Conservation (phyloP, 176 grass and related monocot genomes). For the Alopecurus myosuroides region DNA sequence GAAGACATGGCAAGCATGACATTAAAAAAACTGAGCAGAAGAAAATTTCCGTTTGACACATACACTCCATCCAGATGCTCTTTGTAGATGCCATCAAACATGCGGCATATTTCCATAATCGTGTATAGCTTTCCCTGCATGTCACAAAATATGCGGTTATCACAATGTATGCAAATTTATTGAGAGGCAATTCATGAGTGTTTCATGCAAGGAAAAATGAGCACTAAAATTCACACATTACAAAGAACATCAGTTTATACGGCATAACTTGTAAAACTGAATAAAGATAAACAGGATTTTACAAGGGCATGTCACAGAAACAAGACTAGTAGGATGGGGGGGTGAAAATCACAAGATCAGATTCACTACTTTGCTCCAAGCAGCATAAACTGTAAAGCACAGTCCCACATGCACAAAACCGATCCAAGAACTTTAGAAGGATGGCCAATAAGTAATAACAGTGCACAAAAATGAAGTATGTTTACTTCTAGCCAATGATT, state of each 20-base stretch:
- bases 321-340: neutral
- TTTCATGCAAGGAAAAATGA: neutral
- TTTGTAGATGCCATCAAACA: conserved; percentile 92
- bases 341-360: neutral
- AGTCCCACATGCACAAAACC: neutral
- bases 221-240: neutral
- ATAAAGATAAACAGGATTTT: neutral
- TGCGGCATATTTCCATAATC: conserved; percentile 96
- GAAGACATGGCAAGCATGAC: neutral
- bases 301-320: neutral
- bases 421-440: neutral
- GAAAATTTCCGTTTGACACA: conserved; percentile 7
- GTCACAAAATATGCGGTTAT: neutral
- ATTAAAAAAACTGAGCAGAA: neutral
- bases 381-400: neutral
- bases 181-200: neutral
- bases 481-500: neutral
- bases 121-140: conserved; percentile 93
- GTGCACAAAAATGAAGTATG: neutral
- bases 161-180: neutral
- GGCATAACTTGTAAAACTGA: neutral
- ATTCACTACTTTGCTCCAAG: neutral
- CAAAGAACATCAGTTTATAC: neutral
- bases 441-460: neutral
- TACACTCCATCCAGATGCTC: conserved; percentile 95